phyloP scores from a whole-genome alignment of 495 filamentous ascomycete species.

The Tuber magnatum region DNA sequence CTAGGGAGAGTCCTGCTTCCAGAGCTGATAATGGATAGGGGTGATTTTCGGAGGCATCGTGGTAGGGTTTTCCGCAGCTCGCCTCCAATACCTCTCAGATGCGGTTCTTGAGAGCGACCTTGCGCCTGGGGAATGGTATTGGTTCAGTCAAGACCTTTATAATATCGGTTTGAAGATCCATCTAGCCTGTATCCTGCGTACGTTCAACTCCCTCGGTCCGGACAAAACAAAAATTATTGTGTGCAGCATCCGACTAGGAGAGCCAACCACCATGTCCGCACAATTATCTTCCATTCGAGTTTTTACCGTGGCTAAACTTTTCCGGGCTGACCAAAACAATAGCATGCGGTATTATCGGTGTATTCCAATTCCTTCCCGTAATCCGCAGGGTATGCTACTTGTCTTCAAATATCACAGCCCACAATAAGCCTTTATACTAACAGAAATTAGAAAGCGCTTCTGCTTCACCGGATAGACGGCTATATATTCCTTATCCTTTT shows the following conservation, averaged over 20 bases:
- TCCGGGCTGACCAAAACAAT: not conserved
- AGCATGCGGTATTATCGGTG: conserved; percentile 45
- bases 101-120: conserved; percentile 34
- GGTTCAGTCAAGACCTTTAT: conserved; percentile 38
- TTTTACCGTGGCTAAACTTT: not conserved
- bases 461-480: conserved; percentile 52
- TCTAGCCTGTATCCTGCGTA: conserved; percentile 44
- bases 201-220: not conserved
- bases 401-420: not conserved
- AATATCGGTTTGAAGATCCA: conserved; percentile 48
- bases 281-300: not conserved
- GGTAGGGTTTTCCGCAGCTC: conserved; percentile 38
- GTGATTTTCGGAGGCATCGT: conserved; percentile 40
- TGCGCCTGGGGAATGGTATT: conserved; percentile 50
- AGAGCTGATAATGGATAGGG: conserved; percentile 19
- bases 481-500: conserved; percentile 46
- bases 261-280: not conserved
- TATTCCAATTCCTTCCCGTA: conserved; percentile 49
- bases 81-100: conserved; percentile 43
- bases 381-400: conserved; percentile 44
- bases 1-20: not conserved
- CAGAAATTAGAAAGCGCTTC: conserved; percentile 28
- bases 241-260: not conserved
- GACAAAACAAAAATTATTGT: too few relatives aligned
- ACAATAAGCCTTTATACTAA: not conserved